A percentile compares a stretch with the other conserved stretches of the same genome.
These are phyloP conservation scores for Pelargonium cotyledonis DNA, from an alignment of 441 rosid genomes.

Conservation along the genomic window DNA sequence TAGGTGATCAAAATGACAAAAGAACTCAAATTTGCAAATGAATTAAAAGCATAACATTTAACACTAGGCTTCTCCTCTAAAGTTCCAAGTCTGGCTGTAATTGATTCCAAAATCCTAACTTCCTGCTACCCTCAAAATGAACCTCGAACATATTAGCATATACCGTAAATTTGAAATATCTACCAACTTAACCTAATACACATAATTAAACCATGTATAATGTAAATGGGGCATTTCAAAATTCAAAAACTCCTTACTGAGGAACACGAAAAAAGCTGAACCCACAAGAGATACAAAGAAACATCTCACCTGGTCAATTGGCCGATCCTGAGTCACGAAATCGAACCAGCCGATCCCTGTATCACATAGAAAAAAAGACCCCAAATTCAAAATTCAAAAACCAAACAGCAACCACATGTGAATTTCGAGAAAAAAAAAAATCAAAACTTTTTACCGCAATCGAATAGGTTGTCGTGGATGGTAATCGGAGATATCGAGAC, in stretches of 20 bases:
- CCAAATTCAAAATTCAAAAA: not conserved
- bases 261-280: not conserved
- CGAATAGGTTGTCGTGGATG: constrained; percentile 12
- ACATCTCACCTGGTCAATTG: constrained; percentile 18
- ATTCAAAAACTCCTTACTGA: not conserved
- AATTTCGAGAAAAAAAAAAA: not conserved
- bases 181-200: not conserved
- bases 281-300: not conserved
- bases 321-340: constrained; percentile 20
- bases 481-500: constrained; percentile 11
- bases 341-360: constrained; percentile 23
- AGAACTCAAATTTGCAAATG: not conserved
- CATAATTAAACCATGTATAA: not conserved
- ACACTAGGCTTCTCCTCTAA: too few relatives aligned
- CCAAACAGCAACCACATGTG: not conserved
- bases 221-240: not conserved
- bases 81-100: not conserved
- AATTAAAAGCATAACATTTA: not conserved
- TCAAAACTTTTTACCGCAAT: constrained; percentile 6
- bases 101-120: constrained; percentile 1
- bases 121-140: not conserved
- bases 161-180: not conserved
- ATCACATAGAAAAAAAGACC: not conserved
- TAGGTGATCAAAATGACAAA: not conserved
- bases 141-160: not conserved